Percentiles rank a stretch among this genome's conserved stretches.
phyloP scores from a whole-genome alignment of 805 yeast species.

The Priceomyces fermenticarens region DNA sequence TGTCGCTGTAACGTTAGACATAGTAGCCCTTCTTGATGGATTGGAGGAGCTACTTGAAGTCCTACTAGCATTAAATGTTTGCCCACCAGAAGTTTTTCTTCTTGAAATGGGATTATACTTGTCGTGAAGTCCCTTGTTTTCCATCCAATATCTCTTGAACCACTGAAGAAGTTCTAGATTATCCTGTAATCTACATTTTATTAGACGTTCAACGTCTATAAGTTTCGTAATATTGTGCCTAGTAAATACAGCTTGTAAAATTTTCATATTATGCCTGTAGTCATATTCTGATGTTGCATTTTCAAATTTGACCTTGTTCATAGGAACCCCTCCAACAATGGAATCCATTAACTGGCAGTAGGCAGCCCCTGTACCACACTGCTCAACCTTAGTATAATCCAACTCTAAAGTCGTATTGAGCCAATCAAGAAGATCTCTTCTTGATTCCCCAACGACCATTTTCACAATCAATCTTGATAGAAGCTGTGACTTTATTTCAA shows the following conservation, averaged over 20 bases:
- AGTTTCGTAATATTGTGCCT: constrained; percentile 67
- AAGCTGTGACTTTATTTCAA: constrained; percentile 1
- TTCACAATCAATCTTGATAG: not conserved
- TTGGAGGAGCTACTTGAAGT: constrained; percentile 6
- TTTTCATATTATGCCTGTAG: constrained; percentile 73
- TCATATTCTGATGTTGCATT: constrained; percentile 68
- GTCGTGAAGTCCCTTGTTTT: constrained; percentile 60
- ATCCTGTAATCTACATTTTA: constrained; percentile 89
- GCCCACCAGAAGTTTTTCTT: constrained; percentile 14
- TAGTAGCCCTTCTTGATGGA: constrained; percentile 7
- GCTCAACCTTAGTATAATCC: constrained; percentile 75
- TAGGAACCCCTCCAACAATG: constrained; percentile 77
- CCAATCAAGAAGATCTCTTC: constrained; percentile 84
- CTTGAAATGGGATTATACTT: constrained; percentile 59
- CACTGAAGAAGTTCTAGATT: constrained; percentile 93
- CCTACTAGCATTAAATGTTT: constrained; percentile 5
- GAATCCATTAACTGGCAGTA: constrained; percentile 91
- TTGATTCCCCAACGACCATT: constrained; percentile 58
- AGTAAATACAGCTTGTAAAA: constrained; percentile 77
- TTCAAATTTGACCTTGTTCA: constrained; percentile 71
- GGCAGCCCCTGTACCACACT: constrained; percentile 94
- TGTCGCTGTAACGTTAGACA: constrained; percentile 5
- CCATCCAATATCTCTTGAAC: constrained; percentile 82
- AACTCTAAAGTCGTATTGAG: constrained; percentile 67
- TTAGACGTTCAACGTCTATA: constrained; percentile 76